These are phyloP conservation scores for Polygonum aviculare DNA, from an alignment of 148 eudicot genomes.

Conservation along the genomic window DNA sequence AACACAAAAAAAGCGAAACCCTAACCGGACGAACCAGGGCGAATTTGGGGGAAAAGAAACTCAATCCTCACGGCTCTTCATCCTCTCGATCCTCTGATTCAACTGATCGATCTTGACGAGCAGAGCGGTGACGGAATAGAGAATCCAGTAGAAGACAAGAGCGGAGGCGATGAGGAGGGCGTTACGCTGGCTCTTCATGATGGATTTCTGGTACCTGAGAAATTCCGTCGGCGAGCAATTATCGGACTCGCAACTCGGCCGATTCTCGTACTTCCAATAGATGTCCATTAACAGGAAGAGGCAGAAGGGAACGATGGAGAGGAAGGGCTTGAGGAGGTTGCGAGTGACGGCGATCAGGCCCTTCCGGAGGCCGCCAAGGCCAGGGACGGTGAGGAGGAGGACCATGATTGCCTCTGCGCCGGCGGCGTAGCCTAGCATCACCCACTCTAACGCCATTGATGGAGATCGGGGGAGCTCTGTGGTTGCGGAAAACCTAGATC, in stretches of 20 bases:
- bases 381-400: conserved; percentile 66
- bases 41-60: background rate
- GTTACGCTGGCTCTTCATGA: conserved; percentile 71
- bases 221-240: conserved; percentile 56
- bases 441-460: conserved; percentile 84
- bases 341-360: conserved; percentile 56
- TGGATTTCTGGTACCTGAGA: conserved; percentile 72
- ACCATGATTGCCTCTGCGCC: conserved; percentile 84
- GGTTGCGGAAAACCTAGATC: conserved; percentile 13
- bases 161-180: conserved; percentile 65
- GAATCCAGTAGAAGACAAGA: conserved; percentile 60
- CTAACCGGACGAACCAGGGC: background rate
- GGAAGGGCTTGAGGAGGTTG: conserved; percentile 60
- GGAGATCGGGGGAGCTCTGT: background rate
- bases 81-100: conserved; percentile 48
- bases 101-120: conserved; percentile 47
- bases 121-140: conserved; percentile 56
- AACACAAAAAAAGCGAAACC: background rate
- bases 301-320: conserved; percentile 64
- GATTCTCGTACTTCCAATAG: conserved; percentile 85
- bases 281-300: conserved; percentile 58
- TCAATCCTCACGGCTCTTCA: conserved; percentile 42
- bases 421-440: conserved; percentile 81
- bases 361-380: conserved; percentile 59
- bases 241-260: conserved; percentile 45